Percentiles rank a stretch among this genome's conserved stretches.
Conservation (phyloP, 176 grass and related monocot genomes). For the Aegilops tauschii region DNA sequence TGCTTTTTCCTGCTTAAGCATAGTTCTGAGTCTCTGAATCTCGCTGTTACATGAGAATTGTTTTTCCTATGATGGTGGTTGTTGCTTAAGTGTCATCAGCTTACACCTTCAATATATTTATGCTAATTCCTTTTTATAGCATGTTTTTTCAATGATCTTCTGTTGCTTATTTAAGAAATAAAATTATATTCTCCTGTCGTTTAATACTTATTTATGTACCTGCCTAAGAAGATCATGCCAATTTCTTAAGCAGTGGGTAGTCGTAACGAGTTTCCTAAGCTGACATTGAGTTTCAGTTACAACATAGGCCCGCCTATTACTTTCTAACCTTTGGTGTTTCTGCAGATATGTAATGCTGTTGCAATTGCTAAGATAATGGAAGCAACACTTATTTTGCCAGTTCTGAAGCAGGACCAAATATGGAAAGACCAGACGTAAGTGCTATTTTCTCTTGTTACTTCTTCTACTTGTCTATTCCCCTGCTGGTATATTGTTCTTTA, state of each 20-base stretch:
- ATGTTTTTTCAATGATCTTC: conserved; percentile 1
- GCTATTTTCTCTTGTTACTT: conserved; percentile 5
- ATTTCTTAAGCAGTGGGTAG: neutral
- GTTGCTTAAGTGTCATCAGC: neutral
- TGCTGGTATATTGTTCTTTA: neutral
- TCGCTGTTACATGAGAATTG: neutral
- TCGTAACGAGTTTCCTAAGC: conserved; percentile 6
- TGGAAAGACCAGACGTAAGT: conserved; percentile 79
- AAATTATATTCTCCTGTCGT: neutral
- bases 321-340: neutral
- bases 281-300: neutral
- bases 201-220: neutral
- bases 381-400: conserved; percentile 79
- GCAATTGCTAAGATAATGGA: conserved; percentile 79
- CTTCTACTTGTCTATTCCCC: neutral
- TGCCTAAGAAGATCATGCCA: neutral
- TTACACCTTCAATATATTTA: neutral
- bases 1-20: neutral
- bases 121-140: neutral
- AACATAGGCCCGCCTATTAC: neutral
- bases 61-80: neutral
- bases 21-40: neutral
- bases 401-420: conserved; percentile 87
- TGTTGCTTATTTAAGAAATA: neutral
- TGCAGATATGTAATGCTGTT: conserved; percentile 78